phyloP scores from a whole-genome alignment of 768 basidiomycete genomes.

The Clathrus columnatus region DNA sequence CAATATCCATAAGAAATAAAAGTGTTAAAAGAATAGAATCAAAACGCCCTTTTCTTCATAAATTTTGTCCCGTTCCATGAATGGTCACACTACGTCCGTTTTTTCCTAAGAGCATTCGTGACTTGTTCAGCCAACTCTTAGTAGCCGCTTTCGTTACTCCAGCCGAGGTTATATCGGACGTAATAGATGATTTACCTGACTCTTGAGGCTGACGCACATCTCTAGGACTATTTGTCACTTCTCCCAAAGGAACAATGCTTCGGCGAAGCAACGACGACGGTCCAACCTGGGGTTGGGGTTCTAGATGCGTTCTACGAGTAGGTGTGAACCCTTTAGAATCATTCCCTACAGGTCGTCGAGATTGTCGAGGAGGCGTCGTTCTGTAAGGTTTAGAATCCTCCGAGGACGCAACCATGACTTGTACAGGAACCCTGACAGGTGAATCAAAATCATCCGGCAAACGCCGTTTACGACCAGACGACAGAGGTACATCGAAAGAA shows the following conservation, averaged over 20 bases:
- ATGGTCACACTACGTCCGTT: not conserved
- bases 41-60: not conserved
- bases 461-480: conserved; percentile 56
- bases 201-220: not conserved
- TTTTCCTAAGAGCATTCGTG: not conserved
- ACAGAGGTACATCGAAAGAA: conserved; percentile 7
- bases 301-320: conserved; percentile 33
- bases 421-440: conserved; percentile 45
- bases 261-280: conserved; percentile 43
- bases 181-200: conserved; percentile 15
- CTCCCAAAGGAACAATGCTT: conserved; percentile 30
- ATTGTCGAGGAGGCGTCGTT: conserved; percentile 39
- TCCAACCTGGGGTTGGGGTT: conserved; percentile 29
- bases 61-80: not conserved
- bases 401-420: conserved; percentile 52
- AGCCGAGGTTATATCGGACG: conserved; percentile 16
- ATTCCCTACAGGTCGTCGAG: conserved; percentile 48
- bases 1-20: not conserved
- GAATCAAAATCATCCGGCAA: conserved; percentile 72
- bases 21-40: not conserved
- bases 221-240: conserved; percentile 64
- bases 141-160: conserved; percentile 40
- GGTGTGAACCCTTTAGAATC: conserved; percentile 68
- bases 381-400: conserved; percentile 43
- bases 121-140: conserved; percentile 62